Base-by-base conservation (phyloP, 768 basidiomycete species). In the Xerocomus brunneocitrinus region DNA sequence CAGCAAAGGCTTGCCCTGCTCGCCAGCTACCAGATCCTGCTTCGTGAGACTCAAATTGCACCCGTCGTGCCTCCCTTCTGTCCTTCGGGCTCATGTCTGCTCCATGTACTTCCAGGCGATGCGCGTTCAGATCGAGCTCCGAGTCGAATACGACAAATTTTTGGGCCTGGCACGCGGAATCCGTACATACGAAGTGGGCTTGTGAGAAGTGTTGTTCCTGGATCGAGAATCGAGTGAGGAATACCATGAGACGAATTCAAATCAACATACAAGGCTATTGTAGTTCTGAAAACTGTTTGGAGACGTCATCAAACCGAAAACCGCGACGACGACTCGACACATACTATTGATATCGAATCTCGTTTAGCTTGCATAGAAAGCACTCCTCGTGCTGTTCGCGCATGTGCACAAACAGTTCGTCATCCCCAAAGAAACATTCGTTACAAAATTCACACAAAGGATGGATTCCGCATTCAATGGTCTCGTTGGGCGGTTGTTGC, bases 81-180 rank as follows among this genome's bases (percentile, higher is more conserved):
- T 87, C 88, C 16, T 81, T 76, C 3, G 87, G 69, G 16, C 78
- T 82, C 84, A 90, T 85, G 31, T 83, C 83, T 1, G 76, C 80
- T 7, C 85, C 87, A 56, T 95, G 92, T 49, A 83, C 85, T 47
- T 89, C 85, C 8, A 98, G 85, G 73, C 87, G 85, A 67, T 99
- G 97, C 0, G 86, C 95, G 67, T 93, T 84, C 35, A 98, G 81
- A 65, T 99, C 97, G 12, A 99, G 73, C 12, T 82, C 77, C 4
- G 87, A 85, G 38, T 83, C 83, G 68, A 98, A 98, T 10, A 98
- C 97, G 54, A 98, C 89, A 58, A 99, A 99, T 71, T 97, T 98
- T 62, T 82, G 86, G 5, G 83, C 84, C 41, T 85, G 82, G 64
- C 95, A 99, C 32, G 74, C 66, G 0, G 83, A 58, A 53, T 91